These are phyloP conservation scores for Debaryomyces singareniensis DNA, from an alignment of 1,139 yeast species.

Conservation along the genomic window DNA sequence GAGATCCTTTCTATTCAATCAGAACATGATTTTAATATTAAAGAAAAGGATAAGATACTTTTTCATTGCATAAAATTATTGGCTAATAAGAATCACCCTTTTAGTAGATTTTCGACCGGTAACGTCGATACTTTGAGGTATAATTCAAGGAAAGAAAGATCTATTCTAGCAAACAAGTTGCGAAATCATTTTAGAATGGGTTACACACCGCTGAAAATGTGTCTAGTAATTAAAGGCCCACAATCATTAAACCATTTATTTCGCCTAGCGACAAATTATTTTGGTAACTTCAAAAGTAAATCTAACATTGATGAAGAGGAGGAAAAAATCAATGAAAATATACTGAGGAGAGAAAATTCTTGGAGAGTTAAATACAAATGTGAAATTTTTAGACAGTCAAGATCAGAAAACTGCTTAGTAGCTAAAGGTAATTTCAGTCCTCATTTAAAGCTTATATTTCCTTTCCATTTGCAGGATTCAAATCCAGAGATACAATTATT, in stretches of 20 bases:
- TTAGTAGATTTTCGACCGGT: slow-evolving; percentile 44
- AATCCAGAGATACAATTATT: slow-evolving; percentile 15
- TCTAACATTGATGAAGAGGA: not conserved
- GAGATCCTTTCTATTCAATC: slow-evolving; percentile 58
- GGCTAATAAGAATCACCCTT: slow-evolving; percentile 36
- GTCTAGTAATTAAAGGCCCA: slow-evolving; percentile 55
- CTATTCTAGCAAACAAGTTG: slow-evolving; percentile 17
- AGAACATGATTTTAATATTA: slow-evolving; percentile 52
- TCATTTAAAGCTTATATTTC: slow-evolving; percentile 32
- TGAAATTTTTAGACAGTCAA: slow-evolving; percentile 1
- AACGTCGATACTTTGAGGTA: slow-evolving; percentile 23
- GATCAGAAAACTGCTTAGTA: slow-evolving; percentile 6
- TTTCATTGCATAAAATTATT: slow-evolving; percentile 55
- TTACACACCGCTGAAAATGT: slow-evolving; percentile 38
- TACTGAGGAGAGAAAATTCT: slow-evolving; percentile 3
- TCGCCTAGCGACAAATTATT: slow-evolving; percentile 40
- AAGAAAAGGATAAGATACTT: slow-evolving; percentile 36
- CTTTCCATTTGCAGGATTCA: slow-evolving; percentile 14
- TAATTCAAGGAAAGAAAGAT: slow-evolving; percentile 8
- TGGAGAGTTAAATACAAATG: slow-evolving; percentile 2
- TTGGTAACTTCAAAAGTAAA: slow-evolving; percentile 11
- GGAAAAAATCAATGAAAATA: not conserved
- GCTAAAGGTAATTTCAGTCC: slow-evolving; percentile 7
- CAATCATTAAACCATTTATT: slow-evolving; percentile 53
- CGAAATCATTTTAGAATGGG: slow-evolving; percentile 20